phyloP scores from a whole-genome alignment of 495 filamentous ascomycete species.

The Xylaria castorea region DNA sequence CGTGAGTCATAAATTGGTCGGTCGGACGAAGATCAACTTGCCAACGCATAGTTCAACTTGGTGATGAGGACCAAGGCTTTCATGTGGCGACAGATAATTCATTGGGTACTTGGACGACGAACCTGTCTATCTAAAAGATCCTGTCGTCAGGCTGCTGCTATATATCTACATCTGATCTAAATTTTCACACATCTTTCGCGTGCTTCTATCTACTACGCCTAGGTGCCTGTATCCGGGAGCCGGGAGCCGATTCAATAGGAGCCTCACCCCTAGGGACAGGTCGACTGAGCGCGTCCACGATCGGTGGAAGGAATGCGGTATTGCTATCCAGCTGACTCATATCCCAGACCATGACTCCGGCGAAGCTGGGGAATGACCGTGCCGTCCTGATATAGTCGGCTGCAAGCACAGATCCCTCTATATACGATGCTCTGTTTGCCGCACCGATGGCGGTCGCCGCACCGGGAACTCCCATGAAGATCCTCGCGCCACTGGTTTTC shows the following conservation, averaged over 20 bases:
- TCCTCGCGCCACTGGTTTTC: slow-evolving; percentile 56
- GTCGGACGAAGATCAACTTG: neutral
- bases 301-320: slow-evolving; percentile 54
- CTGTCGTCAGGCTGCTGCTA: neutral
- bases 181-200: neutral
- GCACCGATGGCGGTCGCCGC: slow-evolving; percentile 55
- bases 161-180: neutral
- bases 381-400: neutral
- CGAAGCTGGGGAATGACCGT: slow-evolving; percentile 54
- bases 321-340: slow-evolving; percentile 65
- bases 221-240: neutral
- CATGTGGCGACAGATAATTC: neutral
- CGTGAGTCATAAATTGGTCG: neutral
- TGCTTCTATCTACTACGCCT: neutral
- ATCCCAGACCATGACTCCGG: slow-evolving; percentile 78
- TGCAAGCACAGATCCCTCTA: slow-evolving; percentile 29
- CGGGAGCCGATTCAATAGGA: neutral
- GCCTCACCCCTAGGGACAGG: neutral
- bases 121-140: neutral
- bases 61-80: neutral
- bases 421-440: slow-evolving; percentile 58
- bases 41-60: neutral
- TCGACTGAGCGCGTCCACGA: neutral
- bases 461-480: slow-evolving; percentile 71
- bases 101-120: neutral